Evolutionary conservation across 2,329 filamentous ascomycete genomes (phyloP), one percentile per base, ranked within the genome.

Genomic region (Fusarium duplospermum): DNA sequence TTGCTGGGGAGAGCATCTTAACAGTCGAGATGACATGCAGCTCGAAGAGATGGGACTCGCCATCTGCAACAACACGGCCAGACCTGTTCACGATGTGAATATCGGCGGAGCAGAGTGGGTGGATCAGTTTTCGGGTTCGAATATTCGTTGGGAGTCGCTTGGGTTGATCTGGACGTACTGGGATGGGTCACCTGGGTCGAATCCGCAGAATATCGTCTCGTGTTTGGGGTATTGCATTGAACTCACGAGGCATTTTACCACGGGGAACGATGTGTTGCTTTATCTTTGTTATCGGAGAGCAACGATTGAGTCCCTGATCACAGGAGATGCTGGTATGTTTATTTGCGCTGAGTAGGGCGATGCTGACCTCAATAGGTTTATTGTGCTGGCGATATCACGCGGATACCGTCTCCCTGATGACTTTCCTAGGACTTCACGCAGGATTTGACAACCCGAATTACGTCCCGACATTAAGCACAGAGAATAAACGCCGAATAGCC

Each of bases 101-200:
- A 67, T 78, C 0, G 78, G 81, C n/a, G 71, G 82, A 0, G 70
- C 81, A 4, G 74, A 75, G n/a, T 87, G 84, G 84, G 72, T 83
- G 1, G 76, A 73, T 2, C 83, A 85, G 38, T 84, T 87, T 57
- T 79, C 78, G 0, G 84, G 84, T 0, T 68, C 70, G 0, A 82
- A 81, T 18, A 75, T 85, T 22, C 80, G 86, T 1, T 87, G 85
- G 86, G 85, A 87, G 62, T 81, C 83, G 0, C 63, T 87, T 2
- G 85, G 84, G 0, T 62, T 86, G 13, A 72, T 86, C 2, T 86
- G 75, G 78, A 69, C 77, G 0, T 73, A 77, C 16, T 77, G 76
- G 69, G 67, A 75, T 56, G 56, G 65, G 0, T 59, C 40, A 8
- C 62, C 63, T 7, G 50, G 50, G 2, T 42, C 27, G 3, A 63